phyloP scores from a whole-genome alignment of 2,329 filamentous ascomycete genomes.

The Pyrenophora graminea region DNA sequence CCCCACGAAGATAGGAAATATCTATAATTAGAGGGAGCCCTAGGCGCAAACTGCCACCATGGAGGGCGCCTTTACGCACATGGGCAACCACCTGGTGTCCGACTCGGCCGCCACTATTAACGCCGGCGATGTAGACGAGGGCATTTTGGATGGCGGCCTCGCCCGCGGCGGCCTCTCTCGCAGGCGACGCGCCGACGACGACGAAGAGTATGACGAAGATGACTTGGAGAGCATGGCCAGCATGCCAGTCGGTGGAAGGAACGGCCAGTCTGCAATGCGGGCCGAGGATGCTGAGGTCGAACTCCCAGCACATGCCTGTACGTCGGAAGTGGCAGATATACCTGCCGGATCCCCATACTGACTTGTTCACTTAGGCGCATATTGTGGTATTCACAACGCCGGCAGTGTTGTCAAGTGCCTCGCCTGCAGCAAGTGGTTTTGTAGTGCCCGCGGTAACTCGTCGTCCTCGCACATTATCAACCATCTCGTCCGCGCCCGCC shows the following conservation, averaged over 20 bases:
- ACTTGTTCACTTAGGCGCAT: constrained; percentile 59
- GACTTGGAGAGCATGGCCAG: constrained; percentile 74
- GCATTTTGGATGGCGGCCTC: constrained; percentile 70
- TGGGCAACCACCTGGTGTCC: constrained; percentile 83
- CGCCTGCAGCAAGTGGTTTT: constrained; percentile 97
- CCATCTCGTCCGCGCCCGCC: constrained; percentile 92
- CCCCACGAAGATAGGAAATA: constrained; percentile 8
- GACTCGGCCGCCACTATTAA: constrained; percentile 87
- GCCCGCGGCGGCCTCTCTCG: constrained; percentile 63
- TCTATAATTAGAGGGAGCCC: constrained; percentile 1
- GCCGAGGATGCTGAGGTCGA: constrained; percentile 71
- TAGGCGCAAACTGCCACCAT: constrained; percentile 52
- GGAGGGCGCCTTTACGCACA: constrained; percentile 87
- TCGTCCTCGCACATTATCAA: constrained; percentile 98
- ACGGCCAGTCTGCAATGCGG: constrained; percentile 58
- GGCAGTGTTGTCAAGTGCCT: constrained; percentile 96
- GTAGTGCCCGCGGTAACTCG: constrained; percentile 93
- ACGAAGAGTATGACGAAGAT: constrained; percentile 87
- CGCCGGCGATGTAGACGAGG: constrained; percentile 84
- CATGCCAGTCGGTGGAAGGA: constrained; percentile 75
- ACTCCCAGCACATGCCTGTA: constrained; percentile 83
- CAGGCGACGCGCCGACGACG: constrained; percentile 73
- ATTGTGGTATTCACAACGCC: constrained; percentile 96
- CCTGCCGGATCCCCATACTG: not conserved
- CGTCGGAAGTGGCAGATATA: constrained; percentile 3